A percentile compares a stretch with the other conserved stretches of the same genome.
These are phyloP conservation scores for Scenedesmus sp. DNA, from an alignment of 163 green algal species.

Conservation along the genomic window DNA sequence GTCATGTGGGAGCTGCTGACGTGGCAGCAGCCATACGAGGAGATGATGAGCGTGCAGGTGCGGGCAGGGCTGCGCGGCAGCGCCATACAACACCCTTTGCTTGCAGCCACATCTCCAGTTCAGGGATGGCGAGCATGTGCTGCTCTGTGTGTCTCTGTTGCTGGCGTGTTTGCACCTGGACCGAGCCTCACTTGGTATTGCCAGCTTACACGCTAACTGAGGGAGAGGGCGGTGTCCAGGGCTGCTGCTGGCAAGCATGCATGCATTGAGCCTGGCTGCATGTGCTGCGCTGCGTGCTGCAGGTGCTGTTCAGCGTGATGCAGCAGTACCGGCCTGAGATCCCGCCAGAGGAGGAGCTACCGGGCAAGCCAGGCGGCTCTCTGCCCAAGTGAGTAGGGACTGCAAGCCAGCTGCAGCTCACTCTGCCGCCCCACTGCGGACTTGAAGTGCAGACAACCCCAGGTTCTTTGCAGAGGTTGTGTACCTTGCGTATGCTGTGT, in stretches of 20 bases:
- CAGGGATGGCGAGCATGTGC: too few relatives aligned
- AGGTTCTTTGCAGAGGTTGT: too few relatives aligned
- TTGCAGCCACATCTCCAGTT: too few relatives aligned
- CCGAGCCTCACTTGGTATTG: too few relatives aligned
- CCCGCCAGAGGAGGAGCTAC: slow-evolving; percentile 57
- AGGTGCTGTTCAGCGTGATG: slow-evolving; percentile 59
- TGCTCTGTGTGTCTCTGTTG: too few relatives aligned
- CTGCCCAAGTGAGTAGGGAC: slow-evolving; percentile 26
- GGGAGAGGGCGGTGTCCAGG: too few relatives aligned
- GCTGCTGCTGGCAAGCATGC: not conserved
- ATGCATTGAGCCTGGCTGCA: not conserved
- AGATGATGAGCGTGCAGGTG: slow-evolving; percentile 75
- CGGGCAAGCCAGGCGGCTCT: slow-evolving; percentile 56
- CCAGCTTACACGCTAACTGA: too few relatives aligned
- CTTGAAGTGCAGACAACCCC: not conserved
- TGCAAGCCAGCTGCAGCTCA: not conserved
- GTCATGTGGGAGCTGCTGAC: slow-evolving; percentile 81
- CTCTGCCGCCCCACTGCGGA: too few relatives aligned
- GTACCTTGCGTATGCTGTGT: not conserved
- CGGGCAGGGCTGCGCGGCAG: not conserved
- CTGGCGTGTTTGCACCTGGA: too few relatives aligned
- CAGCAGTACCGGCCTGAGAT: slow-evolving; percentile 60
- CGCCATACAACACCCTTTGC: too few relatives aligned
- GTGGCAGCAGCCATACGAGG: slow-evolving; percentile 76
- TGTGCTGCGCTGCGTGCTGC: slow-evolving; percentile 5